Evolutionary conservation across 202 grass and related monocot genomes (phyloP), one percentile per base, ranked within the genome.

Genomic region (Setaria viridis): DNA sequence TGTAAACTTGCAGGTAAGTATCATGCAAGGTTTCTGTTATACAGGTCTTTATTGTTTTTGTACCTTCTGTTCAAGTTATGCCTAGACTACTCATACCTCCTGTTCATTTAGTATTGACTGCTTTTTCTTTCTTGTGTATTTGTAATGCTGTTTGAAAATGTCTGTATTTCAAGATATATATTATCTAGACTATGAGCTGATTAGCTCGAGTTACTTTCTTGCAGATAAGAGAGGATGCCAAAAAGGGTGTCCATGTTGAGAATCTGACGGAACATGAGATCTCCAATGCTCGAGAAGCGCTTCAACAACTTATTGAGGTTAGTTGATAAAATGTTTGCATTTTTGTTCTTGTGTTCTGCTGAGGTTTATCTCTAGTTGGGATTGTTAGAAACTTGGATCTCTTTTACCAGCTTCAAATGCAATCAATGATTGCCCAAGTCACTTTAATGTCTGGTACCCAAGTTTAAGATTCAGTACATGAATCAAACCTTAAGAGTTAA

Each of bases 161-260:
- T 73, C 57, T 60, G 43, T 57, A 3, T 54, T 33, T 83, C 47
- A 17, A 62, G 33, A 67, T 82, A n/a, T 79, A 49, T 70, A 54
- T 69, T 57, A 4, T 73, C 53, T 16, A 45, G 15, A 67, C 9
- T 75, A 74, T 5, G 13, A 53, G 5, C 60, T 79, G 32, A 49
- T 51, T 84, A 53, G 33, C 20, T 68, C 2, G 45, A 16, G 2
- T 42, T 43, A 76, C 47, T 10, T 62, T 82, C 55, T 84, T 82
- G 67, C 88, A 99, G 97, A 90, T 99, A 94, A 90, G 97, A 84
- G 97, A 99, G 86, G 97, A 99, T 90, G 83, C 72, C 67, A 99
- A 84, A 79, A 99, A 94, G 82, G 97, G 97, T 90, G 89, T 99
- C 29, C 80, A 99, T 91, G 97, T 97, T 47, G 97, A 99, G 74